Evolutionary conservation across 352 stramenopile genomes (phyloP), one percentile per base, ranked within the genome.

Genomic region (Achlya hypogyna): DNA sequence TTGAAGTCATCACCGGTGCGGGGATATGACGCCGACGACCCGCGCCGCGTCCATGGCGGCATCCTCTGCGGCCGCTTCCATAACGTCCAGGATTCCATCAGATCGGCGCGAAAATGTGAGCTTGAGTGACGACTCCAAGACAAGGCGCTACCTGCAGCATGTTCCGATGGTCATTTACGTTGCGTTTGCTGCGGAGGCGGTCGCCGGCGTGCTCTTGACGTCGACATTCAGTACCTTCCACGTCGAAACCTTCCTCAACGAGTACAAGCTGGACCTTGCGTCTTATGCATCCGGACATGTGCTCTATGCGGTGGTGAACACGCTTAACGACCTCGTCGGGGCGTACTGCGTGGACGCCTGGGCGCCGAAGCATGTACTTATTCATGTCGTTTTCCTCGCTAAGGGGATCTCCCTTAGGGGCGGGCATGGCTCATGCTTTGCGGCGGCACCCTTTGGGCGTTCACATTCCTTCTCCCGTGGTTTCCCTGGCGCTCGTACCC

Each of bases 201-300:
- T 16, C 8, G 59, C 59, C 16, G 14, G 43, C 16, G 59, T 66
- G 20, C 12, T 66, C 22, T 31, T 58, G 4, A 59, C 32, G 5
- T 35, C 34, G 10, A 66, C 35, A 2, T 66, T 66, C 47, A 66
- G 56, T 38, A 65, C 56, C 20, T 65, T 65, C 29, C 56, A 65
- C 29, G 35, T 66, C 43, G 59, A 66, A 29, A 66, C 59, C 20
- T 66, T 66, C 42, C 38, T 66, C 18, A 35, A 25, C 28, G 59
- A 66, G 32, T 65, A 66, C 25, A 66, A 66, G 47, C 47, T 66
- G 2, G 59, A 66, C 29, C 29, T 66, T 16, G 25, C 59, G 22
- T 38, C 59, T 10, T 56, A 66, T 20, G 59, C 59, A 12, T 53
- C 59, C 20, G 59, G 59, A 8, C 59, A 66, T 20, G 35, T 38